Percentiles rank a stretch among this genome's conserved stretches.
These are phyloP conservation scores for Marsdenia floribunda DNA, from an alignment of 257 asterid species.

Conservation along the genomic window DNA sequence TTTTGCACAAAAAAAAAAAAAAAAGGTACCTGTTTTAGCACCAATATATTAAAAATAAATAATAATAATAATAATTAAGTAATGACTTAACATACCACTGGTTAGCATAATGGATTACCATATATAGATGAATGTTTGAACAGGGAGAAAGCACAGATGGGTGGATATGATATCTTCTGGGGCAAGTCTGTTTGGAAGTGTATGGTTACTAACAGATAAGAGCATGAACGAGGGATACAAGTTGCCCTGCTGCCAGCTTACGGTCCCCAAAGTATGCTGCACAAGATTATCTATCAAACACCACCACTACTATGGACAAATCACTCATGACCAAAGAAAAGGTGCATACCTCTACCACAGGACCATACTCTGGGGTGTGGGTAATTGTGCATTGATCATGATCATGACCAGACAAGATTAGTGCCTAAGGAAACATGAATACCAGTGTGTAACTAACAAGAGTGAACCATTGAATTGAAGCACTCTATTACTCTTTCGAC, in stretches of 20 bases:
- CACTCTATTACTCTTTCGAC: background rate
- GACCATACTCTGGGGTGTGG: constrained; percentile 51
- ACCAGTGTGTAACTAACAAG: constrained; percentile 12
- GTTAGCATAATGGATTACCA: constrained; percentile 41
- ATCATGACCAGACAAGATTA: constrained; percentile 91
- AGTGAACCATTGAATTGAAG: background rate
- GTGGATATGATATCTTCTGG: constrained; percentile 43
- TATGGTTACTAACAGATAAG: constrained; percentile 57
- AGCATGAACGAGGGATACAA: constrained; percentile 92
- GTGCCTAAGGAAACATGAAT: constrained; percentile 42
- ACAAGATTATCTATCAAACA: constrained; percentile 31
- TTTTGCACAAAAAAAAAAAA: constrained; percentile 8
- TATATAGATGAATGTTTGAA: constrained; percentile 65
- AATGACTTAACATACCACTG: background rate
- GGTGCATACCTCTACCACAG: constrained; percentile 60
- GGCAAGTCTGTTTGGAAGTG: constrained; percentile 24
- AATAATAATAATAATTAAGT: background rate
- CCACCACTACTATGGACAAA: constrained; percentile 5
- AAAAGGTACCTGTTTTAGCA: too few relatives aligned
- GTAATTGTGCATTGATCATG: constrained; percentile 89
- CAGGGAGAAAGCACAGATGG: constrained; percentile 86
- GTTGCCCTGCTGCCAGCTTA: constrained; percentile 99
- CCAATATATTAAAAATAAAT: background rate
- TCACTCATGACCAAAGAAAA: constrained; percentile 3
- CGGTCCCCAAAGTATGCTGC: constrained; percentile 96